phyloP scores from a whole-genome alignment of 2,329 filamentous ascomycete genomes.

The Fusarium sambucinum region DNA sequence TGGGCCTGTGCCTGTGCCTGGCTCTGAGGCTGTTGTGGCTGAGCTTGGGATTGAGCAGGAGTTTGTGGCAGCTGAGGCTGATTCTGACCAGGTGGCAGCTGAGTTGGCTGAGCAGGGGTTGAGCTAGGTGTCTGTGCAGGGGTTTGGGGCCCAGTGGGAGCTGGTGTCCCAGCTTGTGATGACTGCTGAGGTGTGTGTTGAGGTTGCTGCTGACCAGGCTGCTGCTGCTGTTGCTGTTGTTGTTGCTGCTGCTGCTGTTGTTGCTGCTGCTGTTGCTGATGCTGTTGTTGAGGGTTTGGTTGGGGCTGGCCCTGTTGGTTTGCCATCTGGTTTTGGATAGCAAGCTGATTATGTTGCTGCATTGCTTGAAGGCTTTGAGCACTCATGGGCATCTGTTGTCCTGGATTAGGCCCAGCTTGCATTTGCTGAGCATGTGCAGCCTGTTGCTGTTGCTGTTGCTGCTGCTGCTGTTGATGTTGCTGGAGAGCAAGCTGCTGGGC shows the following conservation, averaged over 20 bases:
- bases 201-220: slow-evolving; percentile 56
- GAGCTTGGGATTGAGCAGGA: slow-evolving; percentile 53
- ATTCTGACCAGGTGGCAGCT: slow-evolving; percentile 50
- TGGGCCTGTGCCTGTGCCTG: slow-evolving; percentile 53
- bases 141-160: slow-evolving; percentile 60
- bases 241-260: neutral
- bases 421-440: slow-evolving; percentile 55
- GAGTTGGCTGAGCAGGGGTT: slow-evolving; percentile 53
- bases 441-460: slow-evolving; percentile 53
- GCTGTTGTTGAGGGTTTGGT: slow-evolving; percentile 46
- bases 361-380: slow-evolving; percentile 60
- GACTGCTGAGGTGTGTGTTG: slow-evolving; percentile 62
- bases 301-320: slow-evolving; percentile 49
- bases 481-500: slow-evolving; percentile 57
- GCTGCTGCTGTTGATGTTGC: slow-evolving; percentile 52
- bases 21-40: slow-evolving; percentile 52
- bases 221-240: slow-evolving; percentile 42
- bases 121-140: slow-evolving; percentile 61
- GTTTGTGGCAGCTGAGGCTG: slow-evolving; percentile 53
- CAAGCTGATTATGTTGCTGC: slow-evolving; percentile 59
- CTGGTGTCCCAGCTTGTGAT: slow-evolving; percentile 58
- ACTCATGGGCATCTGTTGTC: slow-evolving; percentile 63
- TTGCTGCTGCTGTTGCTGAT: slow-evolving; percentile 11
- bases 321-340: slow-evolving; percentile 50
- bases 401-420: slow-evolving; percentile 58